A percentile compares a stretch with the other conserved stretches of the same genome.
Conservation (phyloP, 2,329 filamentous ascomycete species). For the Fonsecaea nubica region DNA sequence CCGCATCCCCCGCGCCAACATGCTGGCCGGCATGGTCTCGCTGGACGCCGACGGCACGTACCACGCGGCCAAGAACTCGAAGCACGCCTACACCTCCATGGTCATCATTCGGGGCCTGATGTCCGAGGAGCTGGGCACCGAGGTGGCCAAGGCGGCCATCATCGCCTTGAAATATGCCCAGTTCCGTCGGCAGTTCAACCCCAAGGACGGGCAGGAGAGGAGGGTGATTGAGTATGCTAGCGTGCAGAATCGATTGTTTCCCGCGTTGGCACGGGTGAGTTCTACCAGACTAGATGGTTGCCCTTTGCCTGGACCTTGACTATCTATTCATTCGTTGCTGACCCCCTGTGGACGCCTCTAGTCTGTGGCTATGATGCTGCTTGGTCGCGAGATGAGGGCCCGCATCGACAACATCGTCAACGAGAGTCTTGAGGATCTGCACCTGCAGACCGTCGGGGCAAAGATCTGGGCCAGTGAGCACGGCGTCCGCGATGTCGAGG, state of each 20-base stretch:
- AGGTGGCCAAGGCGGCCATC: constrained; percentile 45
- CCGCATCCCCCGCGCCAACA: constrained; percentile 45
- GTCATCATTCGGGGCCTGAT: constrained; percentile 44
- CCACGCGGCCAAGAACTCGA: constrained; percentile 40
- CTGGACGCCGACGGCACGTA: constrained; percentile 43
- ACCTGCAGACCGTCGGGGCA: constrained; percentile 38
- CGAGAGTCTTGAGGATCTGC: constrained; percentile 36
- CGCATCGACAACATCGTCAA: constrained; percentile 35
- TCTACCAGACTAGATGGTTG: background rate
- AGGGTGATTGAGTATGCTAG: constrained; percentile 39
- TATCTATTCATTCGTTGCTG: background rate
- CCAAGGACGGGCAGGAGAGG: constrained; percentile 29
- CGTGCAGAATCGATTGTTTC: constrained; percentile 36
- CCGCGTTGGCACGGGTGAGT: constrained; percentile 34
- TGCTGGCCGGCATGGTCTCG: constrained; percentile 42
- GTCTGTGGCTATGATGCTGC: constrained; percentile 36
- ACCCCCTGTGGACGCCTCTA: background rate
- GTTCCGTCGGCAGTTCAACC: constrained; percentile 38
- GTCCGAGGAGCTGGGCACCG: constrained; percentile 39
- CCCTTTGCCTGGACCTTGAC: background rate
- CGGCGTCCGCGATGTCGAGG: constrained; percentile 34
- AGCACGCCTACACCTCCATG: constrained; percentile 46
- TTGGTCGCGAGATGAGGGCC: constrained; percentile 37
- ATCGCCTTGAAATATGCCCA: constrained; percentile 46
- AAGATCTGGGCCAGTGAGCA: constrained; percentile 38